Evolutionary conservation across 2,329 filamentous ascomycete species (phyloP).

Genomic region (Amylocarpus encephaloides): DNA sequence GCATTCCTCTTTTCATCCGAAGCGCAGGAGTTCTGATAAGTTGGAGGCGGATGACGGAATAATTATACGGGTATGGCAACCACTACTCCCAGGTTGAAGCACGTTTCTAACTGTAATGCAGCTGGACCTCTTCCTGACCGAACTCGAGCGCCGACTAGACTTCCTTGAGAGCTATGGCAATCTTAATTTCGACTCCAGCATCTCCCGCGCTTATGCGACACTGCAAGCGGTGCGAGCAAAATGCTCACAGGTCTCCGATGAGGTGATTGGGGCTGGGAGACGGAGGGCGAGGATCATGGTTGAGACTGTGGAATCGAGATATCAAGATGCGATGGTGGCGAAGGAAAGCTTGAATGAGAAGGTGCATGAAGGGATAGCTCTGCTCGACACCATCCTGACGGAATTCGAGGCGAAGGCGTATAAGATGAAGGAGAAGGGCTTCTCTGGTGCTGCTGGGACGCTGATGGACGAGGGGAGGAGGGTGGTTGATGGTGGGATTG

Average conservation of each 20-base stretch:
- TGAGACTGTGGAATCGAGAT: constrained; percentile 81
- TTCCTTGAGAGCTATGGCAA: constrained; percentile 85
- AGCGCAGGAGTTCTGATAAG: constrained; percentile 48
- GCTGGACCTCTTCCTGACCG: constrained; percentile 76
- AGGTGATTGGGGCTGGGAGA: constrained; percentile 80
- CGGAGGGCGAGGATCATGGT: constrained; percentile 82
- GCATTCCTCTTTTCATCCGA: constrained; percentile 51
- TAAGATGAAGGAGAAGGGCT: constrained; percentile 69
- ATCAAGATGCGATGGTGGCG: constrained; percentile 76
- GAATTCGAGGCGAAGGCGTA: constrained; percentile 81
- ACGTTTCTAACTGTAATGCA: constrained; percentile 28
- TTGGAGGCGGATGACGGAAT: constrained; percentile 58
- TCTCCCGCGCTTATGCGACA: constrained; percentile 78
- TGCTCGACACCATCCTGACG: constrained; percentile 78
- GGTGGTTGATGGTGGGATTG: constrained; percentile 73
- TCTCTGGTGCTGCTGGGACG: constrained; percentile 64
- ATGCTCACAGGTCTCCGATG: constrained; percentile 85
- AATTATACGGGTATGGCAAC: constrained; percentile 45
- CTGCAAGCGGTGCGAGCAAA: constrained; percentile 80
- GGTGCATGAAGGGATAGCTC: constrained; percentile 75
- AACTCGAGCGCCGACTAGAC: constrained; percentile 80
- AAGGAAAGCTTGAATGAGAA: constrained; percentile 90
- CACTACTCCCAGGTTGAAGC: neutral
- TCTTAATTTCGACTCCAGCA: constrained; percentile 72
- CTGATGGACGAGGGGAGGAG: constrained; percentile 74